Evolutionary conservation across 345 rosid genomes (phyloP), one percentile per base, ranked within the genome.

Genomic region (Eucalyptus decipiens): DNA sequence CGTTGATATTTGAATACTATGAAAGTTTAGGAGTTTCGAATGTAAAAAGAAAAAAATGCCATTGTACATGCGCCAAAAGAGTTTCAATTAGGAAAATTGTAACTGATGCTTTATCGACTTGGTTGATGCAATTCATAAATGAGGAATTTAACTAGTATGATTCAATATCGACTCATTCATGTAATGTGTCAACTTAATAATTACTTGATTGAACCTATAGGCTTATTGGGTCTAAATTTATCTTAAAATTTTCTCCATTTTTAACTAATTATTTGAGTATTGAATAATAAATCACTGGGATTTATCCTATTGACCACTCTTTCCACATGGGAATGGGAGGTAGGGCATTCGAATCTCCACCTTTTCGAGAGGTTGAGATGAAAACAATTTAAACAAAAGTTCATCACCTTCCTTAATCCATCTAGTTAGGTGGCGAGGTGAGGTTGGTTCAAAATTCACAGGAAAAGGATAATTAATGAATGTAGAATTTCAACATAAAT

Each of bases 331-430:
- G 1, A 56, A 49, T n/a, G 7, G 18, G 1, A 5, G 5, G 6
- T 2, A 15, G 1, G 2, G 0, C 7, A 6, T 49, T n/a, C 2
- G 51, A 49, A 15, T 49, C 0, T 0, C 0, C 19, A 50, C 7
- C 0, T 50, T 16, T 1, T 2, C 0, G 7, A 50, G 18, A 0
- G 7, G 1, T 50, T 50, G 3, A 50, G 52, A 50, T 50, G 19
- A 50, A 5, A 15, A 2, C 7, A 0, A 50, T 50, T 50, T 50
- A 50, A 3, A 49, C 18, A 49, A 49, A 15, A 49, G 51, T 49
- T 7, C 51, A 15, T 49, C 52, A 1, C 52, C 18, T 49, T 15
- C 51, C 51, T 49, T 49, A 49, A 18, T 49, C 18, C 51, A 49
- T 49, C 1, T 49, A 2, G 18, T 7, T 3, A 2, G 51, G 51